Conservation (phyloP, 108 stramenopile genomes). For the Cylindrotheca closterium region DNA sequence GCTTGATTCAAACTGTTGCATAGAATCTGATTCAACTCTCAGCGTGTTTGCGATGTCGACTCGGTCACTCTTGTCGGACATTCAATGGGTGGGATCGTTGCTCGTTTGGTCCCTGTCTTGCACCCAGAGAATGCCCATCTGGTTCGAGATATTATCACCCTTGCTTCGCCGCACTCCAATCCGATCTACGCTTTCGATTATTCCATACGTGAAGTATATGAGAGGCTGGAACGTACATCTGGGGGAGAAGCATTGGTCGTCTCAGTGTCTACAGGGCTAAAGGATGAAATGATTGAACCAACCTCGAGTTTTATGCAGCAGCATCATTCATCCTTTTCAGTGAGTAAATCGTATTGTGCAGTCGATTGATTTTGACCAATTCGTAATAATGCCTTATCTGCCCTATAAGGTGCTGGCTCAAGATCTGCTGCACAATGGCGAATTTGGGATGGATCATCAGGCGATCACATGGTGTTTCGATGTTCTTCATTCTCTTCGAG, state of each 20-base stretch:
- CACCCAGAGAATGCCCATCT: constrained; percentile 1
- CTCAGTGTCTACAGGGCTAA: constrained; percentile 72
- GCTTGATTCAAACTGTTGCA: neutral
- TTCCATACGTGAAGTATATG: constrained; percentile 40
- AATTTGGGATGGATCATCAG: constrained; percentile 78
- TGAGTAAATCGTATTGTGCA: neutral
- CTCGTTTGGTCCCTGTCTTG: constrained; percentile 28
- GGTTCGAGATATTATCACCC: constrained; percentile 50
- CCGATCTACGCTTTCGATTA: constrained; percentile 66
- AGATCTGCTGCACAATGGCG: constrained; percentile 10
- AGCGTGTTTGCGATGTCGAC: constrained; percentile 12
- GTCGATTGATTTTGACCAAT: neutral
- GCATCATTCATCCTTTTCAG: neutral
- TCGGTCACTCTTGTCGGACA: constrained; percentile 66
- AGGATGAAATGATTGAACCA: constrained; percentile 83
- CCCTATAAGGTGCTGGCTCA: constrained; percentile 14
- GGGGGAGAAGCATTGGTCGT: constrained; percentile 23
- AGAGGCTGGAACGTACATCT: constrained; percentile 14
- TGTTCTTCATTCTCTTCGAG: constrained; percentile 50
- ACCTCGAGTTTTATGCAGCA: constrained; percentile 37
- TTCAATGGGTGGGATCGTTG: constrained; percentile 76
- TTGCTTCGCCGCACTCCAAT: constrained; percentile 65
- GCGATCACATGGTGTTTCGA: constrained; percentile 86
- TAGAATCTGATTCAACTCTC: neutral
- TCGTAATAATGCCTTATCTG: constrained; percentile 8